phyloP scores from a whole-genome alignment of 306 rosid species.

The Glycine tomentella region DNA sequence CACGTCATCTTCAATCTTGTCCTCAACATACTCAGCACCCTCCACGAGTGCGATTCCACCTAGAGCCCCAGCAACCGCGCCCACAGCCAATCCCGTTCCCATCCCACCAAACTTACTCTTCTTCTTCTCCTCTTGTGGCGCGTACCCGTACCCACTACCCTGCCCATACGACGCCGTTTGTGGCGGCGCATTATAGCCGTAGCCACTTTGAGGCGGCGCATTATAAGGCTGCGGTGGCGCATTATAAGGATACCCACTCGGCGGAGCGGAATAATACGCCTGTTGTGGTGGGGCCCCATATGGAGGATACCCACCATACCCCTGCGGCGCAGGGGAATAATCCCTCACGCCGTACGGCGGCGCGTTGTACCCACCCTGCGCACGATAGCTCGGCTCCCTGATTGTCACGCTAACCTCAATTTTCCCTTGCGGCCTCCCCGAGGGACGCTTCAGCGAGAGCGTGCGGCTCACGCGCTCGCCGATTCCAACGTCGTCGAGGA shows the following conservation, averaged over 20 bases:
- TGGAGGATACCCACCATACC: constrained; percentile 48
- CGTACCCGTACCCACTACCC: constrained; percentile 46
- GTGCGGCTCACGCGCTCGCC: constrained; percentile 52
- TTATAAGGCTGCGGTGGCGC: neutral
- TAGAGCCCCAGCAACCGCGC: constrained; percentile 72
- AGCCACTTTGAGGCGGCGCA: constrained; percentile 28
- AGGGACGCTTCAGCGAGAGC: constrained; percentile 72
- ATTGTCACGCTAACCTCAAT: constrained; percentile 60
- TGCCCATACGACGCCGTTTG: constrained; percentile 53
- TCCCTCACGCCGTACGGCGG: constrained; percentile 72
- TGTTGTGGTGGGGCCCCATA: constrained; percentile 49
- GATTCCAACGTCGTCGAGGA: constrained; percentile 61
- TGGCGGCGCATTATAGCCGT: constrained; percentile 24
- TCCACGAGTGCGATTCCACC: constrained; percentile 81
- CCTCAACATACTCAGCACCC: constrained; percentile 69
- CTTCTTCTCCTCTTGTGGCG: constrained; percentile 52
- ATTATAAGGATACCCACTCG: constrained; percentile 21
- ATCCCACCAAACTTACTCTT: constrained; percentile 84
- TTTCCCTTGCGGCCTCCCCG: constrained; percentile 88
- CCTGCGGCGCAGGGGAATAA: constrained; percentile 47
- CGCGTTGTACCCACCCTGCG: constrained; percentile 53
- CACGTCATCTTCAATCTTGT: constrained; percentile 69
- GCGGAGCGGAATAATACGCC: constrained; percentile 47
- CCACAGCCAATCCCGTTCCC: constrained; percentile 97
- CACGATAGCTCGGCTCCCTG: constrained; percentile 56